Evolutionary conservation across 257 asterid genomes (phyloP), one percentile per base, ranked within the genome.

Genomic region (Solanum tarapatanum): DNA sequence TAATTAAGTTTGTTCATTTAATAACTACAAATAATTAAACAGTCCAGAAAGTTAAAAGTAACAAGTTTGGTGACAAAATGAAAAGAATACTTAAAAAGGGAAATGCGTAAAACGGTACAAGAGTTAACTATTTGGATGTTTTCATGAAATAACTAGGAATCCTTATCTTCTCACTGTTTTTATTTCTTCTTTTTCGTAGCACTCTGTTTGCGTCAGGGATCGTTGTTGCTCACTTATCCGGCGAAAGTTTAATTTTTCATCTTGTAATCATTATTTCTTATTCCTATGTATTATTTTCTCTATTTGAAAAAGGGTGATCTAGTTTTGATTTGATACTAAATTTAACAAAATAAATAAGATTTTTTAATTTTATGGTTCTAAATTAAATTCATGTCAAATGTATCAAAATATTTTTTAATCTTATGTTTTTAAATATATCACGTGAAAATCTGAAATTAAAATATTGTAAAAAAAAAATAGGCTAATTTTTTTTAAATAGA

Each of bases 171-270:
- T 55, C 24, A 55, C n/a, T 58, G 26, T 58, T 58, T 58, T 58
- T 6, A 21, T 58, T 58, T 21, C 66, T 19, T 58, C 26, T 58
- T 58, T 19, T 51, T 17, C 3, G 62, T 51, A 17, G 62, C 23
- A 51, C 23, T 51, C 62, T 51, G 62, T 17, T 51, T 55, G 21
- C 60, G 60, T 48, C 60, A 5, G 60, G 7, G 19, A 48, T 13
- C 19, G 58, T 11, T 0, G 19, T 12, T 4, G 7, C 58, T 48
- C 58, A 48, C 58, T 14, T 48, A 4, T 2, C 58, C 58, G 8
- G 60, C 0, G 0, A 48, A 14, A 48, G 3, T 4, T 48, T 14
- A 5, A 5, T 14, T 48, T 48, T 55, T 55, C 64, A 0, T 0
- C n/a, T 17, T 17, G 62, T 2, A 51, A 51, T 51, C n/a, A 16